Evolutionary conservation across 306 rosid genomes (phyloP).

Genomic region (Cicer yamashitae): DNA sequence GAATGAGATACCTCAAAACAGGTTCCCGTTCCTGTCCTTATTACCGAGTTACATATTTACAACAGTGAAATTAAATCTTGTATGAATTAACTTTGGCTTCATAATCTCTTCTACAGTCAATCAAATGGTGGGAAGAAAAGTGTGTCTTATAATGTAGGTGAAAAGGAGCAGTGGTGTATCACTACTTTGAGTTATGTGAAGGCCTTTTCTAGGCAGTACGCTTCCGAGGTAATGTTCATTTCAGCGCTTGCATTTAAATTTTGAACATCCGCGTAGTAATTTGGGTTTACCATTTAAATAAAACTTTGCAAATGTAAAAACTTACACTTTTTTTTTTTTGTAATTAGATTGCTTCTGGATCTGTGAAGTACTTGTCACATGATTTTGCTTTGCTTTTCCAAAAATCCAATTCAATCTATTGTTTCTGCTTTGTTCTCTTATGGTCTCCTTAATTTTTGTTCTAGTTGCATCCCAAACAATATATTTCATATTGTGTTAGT

Average conservation of each 20-base stretch:
- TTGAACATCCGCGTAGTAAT: constrained; percentile 1
- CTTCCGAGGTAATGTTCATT: constrained; percentile 76
- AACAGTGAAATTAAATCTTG: not conserved
- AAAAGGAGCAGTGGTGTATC: constrained; percentile 97
- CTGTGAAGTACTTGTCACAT: not conserved
- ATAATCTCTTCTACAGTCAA: constrained; percentile 60
- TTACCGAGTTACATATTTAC: not conserved
- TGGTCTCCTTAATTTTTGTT: not conserved
- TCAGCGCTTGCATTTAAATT: constrained; percentile 33
- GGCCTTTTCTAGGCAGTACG: constrained; percentile 96
- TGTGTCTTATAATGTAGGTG: constrained; percentile 70
- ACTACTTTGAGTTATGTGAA: constrained; percentile 92
- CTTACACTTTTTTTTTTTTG: not conserved
- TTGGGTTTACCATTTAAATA: constrained; percentile 5
- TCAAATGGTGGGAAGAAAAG: constrained; percentile 68
- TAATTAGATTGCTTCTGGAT: not conserved
- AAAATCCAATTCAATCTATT: constrained; percentile 1
- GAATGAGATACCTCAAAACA: constrained; percentile 65
- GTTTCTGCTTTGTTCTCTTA: not conserved
- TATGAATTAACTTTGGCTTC: constrained; percentile 15
- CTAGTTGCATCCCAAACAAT: constrained; percentile 9
- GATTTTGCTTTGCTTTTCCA: not conserved
- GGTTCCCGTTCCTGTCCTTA: constrained; percentile 52
- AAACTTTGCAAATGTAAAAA: constrained; percentile 6
- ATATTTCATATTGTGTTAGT: not conserved